Base-by-base conservation (phyloP, 257 asterid species). In the Mitragyna speciosa region DNA sequence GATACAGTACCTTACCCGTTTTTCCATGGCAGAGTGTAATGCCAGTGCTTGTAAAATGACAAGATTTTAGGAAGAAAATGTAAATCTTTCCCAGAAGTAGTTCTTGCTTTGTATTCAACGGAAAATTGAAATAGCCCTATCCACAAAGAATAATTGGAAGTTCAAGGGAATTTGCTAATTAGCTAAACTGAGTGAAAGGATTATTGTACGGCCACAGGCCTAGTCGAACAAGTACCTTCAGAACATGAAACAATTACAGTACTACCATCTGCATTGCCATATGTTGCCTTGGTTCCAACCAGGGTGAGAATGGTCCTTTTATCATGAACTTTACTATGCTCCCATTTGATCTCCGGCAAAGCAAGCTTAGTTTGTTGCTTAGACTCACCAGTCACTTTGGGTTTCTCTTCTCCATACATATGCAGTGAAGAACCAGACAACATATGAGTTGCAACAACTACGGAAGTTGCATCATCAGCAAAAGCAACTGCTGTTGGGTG, bases 261-360 rank as follows among this genome's bases (percentile, higher is more conserved):
- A 82, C 97, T 91, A 74, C 98, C 99, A 89, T 96, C 99, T 51
- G 94, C 98, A 52, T 72, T 94, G 77, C 99, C 98, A 87, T 90
- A 94, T 45, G 95, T 91, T 48, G 99, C 96, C 86, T 85, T 91
- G 78, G 97, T 72, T 79, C 94, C 97, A 33, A 84, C 85, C 65
- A 96, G 86, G 73, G 98, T 96, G 79, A 96, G 79, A 83, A 94
- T 84, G 79, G 82, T 86, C 83, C 84, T 94, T 87, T 91, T 87
- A 68, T 91, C 99, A 31, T 96, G 99, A 77, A 92, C 93, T 89
- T 90, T 92, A 51, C 87, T 95, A 36, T 87, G 94, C 78, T 89
- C 92, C 99, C 99, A 96, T 86, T 94, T 96, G 75, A 94, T 88
- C 85, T 92, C 92, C 72, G 99, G 98, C 61, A 89, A 91, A 78